Evolutionary conservation across 2,329 filamentous ascomycete species (phyloP).

Genomic region (Ascochyta pisi): DNA sequence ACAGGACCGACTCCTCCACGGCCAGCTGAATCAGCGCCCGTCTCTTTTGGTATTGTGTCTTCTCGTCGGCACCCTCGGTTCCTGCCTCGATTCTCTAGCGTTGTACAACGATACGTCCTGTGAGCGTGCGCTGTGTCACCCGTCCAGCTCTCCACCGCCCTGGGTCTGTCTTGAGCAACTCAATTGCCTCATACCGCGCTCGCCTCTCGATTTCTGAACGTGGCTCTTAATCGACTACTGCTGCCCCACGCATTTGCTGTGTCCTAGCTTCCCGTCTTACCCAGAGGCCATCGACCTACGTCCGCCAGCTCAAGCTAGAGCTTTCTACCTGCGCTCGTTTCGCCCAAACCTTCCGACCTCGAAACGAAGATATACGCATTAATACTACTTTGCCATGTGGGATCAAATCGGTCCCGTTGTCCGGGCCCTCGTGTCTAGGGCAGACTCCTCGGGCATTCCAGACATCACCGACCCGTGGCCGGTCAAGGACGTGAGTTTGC

Average conservation of each 20-base stretch:
- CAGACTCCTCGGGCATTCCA: conserved; percentile 36
- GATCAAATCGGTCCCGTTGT: conserved; percentile 26
- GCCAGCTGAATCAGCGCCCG: conserved; percentile 21
- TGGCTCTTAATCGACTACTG: conserved; percentile 17
- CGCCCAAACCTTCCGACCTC: conserved; percentile 23
- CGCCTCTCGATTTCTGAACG: conserved; percentile 23
- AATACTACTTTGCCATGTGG: conserved; percentile 38
- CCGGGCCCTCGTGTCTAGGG: conserved; percentile 38
- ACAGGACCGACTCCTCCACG: conserved; percentile 6
- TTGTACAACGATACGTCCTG: conserved; percentile 32
- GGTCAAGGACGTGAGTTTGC: conserved; percentile 49
- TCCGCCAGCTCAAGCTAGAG: conserved; percentile 17
- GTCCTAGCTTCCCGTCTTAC: conserved; percentile 17
- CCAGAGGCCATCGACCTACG: conserved; percentile 1
- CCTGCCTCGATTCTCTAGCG: conserved; percentile 40
- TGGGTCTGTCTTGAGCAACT: conserved; percentile 23
- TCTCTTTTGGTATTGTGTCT: conserved; percentile 19
- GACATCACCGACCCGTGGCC: conserved; percentile 49
- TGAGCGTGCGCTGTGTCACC: conserved; percentile 41
- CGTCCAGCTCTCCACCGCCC: conserved; percentile 29
- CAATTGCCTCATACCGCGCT: conserved; percentile 20
- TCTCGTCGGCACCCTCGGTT: conserved; percentile 20
- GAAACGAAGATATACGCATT: conserved; percentile 21
- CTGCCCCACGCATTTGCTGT: conserved; percentile 10
- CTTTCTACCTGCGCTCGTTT: conserved; percentile 17